A percentile compares a stretch with the other conserved stretches of the same genome.
Evolutionary conservation across 352 stramenopile genomes (phyloP).

Genomic region (Phytophthora pseudosyringae): DNA sequence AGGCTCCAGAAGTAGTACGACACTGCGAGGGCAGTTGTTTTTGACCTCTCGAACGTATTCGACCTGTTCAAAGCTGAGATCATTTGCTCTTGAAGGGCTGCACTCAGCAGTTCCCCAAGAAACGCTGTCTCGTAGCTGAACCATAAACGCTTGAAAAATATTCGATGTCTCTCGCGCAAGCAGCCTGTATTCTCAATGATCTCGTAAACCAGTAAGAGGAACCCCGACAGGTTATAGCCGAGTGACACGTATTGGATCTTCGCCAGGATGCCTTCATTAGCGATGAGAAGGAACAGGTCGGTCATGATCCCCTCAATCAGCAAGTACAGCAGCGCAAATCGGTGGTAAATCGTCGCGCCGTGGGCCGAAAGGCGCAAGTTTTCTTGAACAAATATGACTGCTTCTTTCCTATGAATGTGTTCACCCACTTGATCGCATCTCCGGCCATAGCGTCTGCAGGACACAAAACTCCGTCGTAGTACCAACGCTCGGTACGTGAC

Average conservation of each 20-base stretch:
- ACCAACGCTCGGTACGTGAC: constrained; percentile 30
- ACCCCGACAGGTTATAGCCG: constrained; percentile 27
- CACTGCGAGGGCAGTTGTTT: constrained; percentile 24
- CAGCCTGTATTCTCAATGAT: constrained; percentile 27
- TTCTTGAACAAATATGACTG: constrained; percentile 32
- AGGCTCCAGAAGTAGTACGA: constrained; percentile 33
- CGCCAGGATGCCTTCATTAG: constrained; percentile 30
- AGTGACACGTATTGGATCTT: constrained; percentile 39
- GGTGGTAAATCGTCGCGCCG: constrained; percentile 17
- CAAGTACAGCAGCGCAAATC: constrained; percentile 24
- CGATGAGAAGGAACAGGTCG: constrained; percentile 37
- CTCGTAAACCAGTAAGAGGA: constrained; percentile 37
- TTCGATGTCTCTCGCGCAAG: neutral
- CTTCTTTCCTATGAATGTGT: constrained; percentile 14
- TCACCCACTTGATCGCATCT: constrained; percentile 20
- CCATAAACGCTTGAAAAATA: constrained; percentile 27
- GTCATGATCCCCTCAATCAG: constrained; percentile 39
- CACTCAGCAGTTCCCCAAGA: constrained; percentile 25
- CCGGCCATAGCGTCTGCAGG: constrained; percentile 20
- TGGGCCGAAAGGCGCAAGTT: constrained; percentile 24
- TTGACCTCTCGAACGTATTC: constrained; percentile 11
- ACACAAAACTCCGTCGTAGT: constrained; percentile 25
- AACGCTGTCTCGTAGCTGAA: constrained; percentile 39
- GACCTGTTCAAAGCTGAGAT: constrained; percentile 22
- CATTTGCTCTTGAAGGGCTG: constrained; percentile 17